Evolutionary conservation across 2,329 filamentous ascomycete genomes (phyloP).

Genomic region (Cadophora malorum): DNA sequence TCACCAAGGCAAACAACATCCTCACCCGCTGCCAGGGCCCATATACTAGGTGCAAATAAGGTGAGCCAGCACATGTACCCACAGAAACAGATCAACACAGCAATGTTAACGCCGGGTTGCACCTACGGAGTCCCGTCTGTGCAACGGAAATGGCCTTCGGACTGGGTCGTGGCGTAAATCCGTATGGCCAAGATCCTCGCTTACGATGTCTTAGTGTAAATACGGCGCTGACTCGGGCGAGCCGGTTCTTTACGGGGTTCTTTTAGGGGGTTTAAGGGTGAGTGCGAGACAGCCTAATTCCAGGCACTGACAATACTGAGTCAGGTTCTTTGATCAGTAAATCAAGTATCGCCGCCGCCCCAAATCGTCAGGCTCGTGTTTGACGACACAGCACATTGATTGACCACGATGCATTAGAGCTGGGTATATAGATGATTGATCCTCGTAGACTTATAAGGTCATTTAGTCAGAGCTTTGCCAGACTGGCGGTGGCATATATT

Average conservation of each 20-base stretch:
- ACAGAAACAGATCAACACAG: neutral
- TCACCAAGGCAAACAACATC: neutral
- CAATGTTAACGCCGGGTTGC: neutral
- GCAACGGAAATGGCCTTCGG: neutral
- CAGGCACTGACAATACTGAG: neutral
- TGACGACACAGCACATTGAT: neutral
- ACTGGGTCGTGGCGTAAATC: conserved; percentile 7
- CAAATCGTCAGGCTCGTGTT: neutral
- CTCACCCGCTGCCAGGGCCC: neutral
- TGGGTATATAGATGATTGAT: too few species aligned
- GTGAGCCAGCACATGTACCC: neutral
- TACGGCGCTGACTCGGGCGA: neutral
- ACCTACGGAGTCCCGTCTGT: conserved; percentile 14
- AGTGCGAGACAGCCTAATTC: neutral
- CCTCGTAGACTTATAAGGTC: too few species aligned
- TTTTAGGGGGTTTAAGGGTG: neutral
- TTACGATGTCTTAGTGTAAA: conserved; percentile 2
- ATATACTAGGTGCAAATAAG: neutral
- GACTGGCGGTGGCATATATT: too few species aligned
- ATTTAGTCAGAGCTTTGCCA: too few species aligned
- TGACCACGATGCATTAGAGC: too few species aligned
- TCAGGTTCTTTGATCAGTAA: neutral
- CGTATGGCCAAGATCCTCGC: conserved; percentile 1
- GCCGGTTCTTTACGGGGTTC: neutral
- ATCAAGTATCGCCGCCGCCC: neutral